Evolutionary conservation across 176 grass and related monocot species (phyloP).

Genomic region (Oryza meridionalis): DNA sequence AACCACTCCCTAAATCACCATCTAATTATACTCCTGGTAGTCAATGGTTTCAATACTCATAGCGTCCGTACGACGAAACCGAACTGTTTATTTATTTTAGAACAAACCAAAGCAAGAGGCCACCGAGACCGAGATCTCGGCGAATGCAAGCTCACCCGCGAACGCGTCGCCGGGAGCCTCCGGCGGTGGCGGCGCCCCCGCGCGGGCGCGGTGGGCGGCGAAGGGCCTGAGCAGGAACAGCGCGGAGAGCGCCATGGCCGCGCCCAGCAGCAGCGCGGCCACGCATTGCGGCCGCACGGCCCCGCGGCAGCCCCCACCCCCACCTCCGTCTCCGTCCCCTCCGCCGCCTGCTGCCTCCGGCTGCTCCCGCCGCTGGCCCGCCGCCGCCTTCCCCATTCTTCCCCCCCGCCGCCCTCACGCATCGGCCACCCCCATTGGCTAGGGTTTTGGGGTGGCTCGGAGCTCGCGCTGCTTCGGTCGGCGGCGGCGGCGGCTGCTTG

Average conservation of each 20-base stretch:
- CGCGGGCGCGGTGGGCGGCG: slow-evolving; percentile 28
- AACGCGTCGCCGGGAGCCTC: slow-evolving; percentile 34
- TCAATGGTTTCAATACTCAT: neutral
- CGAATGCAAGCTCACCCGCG: slow-evolving; percentile 54
- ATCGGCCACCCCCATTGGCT: slow-evolving; percentile 39
- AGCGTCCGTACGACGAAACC: slow-evolving; percentile 31
- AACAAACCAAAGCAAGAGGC: neutral
- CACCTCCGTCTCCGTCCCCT: neutral
- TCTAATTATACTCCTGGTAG: too few relatives aligned
- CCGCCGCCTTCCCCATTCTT: slow-evolving; percentile 60
- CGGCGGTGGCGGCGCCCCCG: neutral
- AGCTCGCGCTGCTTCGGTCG: neutral
- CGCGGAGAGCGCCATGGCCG: slow-evolving; percentile 61
- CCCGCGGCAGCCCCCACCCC: neutral
- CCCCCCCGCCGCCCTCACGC: slow-evolving; percentile 35
- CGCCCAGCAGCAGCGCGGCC: slow-evolving; percentile 60
- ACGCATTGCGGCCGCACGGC: slow-evolving; percentile 61
- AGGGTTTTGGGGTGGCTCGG: neutral
- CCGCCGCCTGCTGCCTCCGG: neutral
- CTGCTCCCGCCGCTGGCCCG: neutral
- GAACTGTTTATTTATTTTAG: too few relatives aligned
- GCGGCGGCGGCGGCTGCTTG: too few relatives aligned
- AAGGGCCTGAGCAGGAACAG: slow-evolving; percentile 83
- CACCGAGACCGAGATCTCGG: slow-evolving; percentile 41
- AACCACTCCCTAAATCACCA: slow-evolving; percentile 7